phyloP scores from a whole-genome alignment of 495 filamentous ascomycete species.

The Penicillium turbatum region DNA sequence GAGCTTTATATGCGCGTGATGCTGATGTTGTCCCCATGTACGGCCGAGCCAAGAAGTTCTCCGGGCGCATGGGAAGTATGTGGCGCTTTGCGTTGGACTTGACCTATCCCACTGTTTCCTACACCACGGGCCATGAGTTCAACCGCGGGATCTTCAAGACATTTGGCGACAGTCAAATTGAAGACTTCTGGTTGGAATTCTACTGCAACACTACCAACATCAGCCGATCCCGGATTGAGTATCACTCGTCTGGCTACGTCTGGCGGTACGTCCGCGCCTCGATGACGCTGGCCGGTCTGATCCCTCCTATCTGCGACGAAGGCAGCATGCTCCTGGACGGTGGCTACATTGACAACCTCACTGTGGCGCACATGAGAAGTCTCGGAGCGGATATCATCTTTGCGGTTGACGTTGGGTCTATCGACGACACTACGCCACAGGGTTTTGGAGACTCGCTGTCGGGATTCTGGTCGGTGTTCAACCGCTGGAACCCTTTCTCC shows the following conservation, averaged over 20 bases:
- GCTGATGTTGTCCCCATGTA: constrained; percentile 97
- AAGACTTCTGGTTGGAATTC: constrained; percentile 98
- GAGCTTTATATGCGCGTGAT: constrained; percentile 90
- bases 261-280: constrained; percentile 95
- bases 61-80: constrained; percentile 93
- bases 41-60: constrained; percentile 92
- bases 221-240: constrained; percentile 79
- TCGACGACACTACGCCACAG: constrained; percentile 89
- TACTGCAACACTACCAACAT: constrained; percentile 99
- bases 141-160: constrained; percentile 99
- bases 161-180: constrained; percentile 92
- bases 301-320: constrained; percentile 94
- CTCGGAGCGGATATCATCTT: constrained; percentile 92
- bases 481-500: constrained; percentile 96
- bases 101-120: constrained; percentile 91
- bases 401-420: constrained; percentile 86
- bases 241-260: constrained; percentile 91
- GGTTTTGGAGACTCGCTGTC: constrained; percentile 88
- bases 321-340: constrained; percentile 94
- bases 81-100: constrained; percentile 95
- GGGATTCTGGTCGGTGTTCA: constrained; percentile 90
- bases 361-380: constrained; percentile 93
- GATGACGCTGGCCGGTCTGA: constrained; percentile 89
- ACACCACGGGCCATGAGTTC: constrained; percentile 98
- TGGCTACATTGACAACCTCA: constrained; percentile 95